These are phyloP conservation scores for Coprinopsis strossmayeri DNA, from an alignment of 768 basidiomycete species.

Conservation along the genomic window DNA sequence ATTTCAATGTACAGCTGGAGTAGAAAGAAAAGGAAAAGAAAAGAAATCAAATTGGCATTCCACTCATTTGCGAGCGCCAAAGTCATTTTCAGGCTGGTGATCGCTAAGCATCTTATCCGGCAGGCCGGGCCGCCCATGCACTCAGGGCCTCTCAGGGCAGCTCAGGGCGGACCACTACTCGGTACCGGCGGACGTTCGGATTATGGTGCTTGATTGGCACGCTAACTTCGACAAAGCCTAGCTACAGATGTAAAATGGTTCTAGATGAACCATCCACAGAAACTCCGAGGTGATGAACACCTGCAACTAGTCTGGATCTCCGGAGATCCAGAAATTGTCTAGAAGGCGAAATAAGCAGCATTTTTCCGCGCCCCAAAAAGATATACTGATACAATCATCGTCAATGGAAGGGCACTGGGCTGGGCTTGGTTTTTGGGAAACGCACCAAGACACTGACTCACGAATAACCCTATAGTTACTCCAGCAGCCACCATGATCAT, in stretches of 20 bases:
- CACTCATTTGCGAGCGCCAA: neutral
- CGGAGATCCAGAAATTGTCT: neutral
- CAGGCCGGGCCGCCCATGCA: too few species aligned
- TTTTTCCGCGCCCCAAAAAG: conserved; percentile 69
- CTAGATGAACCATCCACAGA: too few species aligned
- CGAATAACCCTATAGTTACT: conserved; percentile 79
- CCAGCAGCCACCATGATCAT: conserved; percentile 85
- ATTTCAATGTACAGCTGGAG: too few species aligned
- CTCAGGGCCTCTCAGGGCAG: too few species aligned
- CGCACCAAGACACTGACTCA: conserved; percentile 61
- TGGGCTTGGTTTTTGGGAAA: neutral
- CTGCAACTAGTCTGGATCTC: neutral
- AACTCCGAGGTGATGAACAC: too few species aligned
- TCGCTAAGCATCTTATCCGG: conserved; percentile 4
- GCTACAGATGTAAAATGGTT: too few species aligned
- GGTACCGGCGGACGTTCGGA: too few species aligned
- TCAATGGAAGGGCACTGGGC: neutral
- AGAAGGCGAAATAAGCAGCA: conserved; percentile 72
- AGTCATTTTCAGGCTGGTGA: conserved; percentile 3
- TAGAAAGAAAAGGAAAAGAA: too few species aligned
- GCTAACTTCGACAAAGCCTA: too few species aligned
- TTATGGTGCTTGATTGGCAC: too few species aligned
- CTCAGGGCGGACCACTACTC: too few species aligned
- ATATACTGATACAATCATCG: conserved; percentile 41
- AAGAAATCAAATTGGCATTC: too few species aligned